Percentiles rank a stretch among this genome's conserved stretches.
phyloP scores from a whole-genome alignment of 2,329 filamentous ascomycete species.

The Microcyclospora pomicola region DNA sequence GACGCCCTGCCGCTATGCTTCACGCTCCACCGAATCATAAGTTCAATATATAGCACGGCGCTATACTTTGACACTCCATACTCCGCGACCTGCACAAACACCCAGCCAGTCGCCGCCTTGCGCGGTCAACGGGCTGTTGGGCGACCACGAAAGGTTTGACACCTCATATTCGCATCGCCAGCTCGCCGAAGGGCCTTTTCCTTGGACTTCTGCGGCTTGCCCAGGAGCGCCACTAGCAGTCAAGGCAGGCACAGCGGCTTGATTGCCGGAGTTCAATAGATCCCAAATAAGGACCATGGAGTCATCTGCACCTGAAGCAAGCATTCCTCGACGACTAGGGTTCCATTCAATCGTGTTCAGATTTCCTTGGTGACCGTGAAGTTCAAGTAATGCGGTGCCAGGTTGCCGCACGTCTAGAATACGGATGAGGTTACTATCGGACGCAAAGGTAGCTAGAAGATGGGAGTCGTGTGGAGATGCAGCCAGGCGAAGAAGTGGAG shows the following conservation, averaged over 20 bases:
- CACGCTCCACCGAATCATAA: no score
- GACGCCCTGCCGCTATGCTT: no score
- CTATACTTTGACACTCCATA: conserved; percentile 57
- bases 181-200: conserved; percentile 56
- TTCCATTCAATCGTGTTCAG: conserved; percentile 97
- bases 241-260: conserved; percentile 20
- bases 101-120: conserved; percentile 75
- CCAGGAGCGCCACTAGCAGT: conserved; percentile 14
- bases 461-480: conserved; percentile 93
- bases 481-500: conserved; percentile 63
- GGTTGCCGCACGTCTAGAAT: conserved; percentile 94
- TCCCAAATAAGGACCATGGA: conserved; percentile 90
- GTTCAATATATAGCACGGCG: no score
- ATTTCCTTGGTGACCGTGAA: conserved; percentile 71
- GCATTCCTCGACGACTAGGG: conserved; percentile 66
- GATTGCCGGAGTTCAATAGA: conserved; percentile 52
- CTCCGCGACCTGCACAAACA: conserved; percentile 63
- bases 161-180: conserved; percentile 85
- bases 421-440: conserved; percentile 81
- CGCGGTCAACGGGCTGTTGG: conserved; percentile 49
- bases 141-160: conserved; percentile 73
- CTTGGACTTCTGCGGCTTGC: conserved; percentile 25
- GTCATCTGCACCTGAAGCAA: conserved; percentile 87
- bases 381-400: conserved; percentile 83
- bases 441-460: conserved; percentile 90